Evolutionary conservation across 2,329 filamentous ascomycete species (phyloP).

Genomic region (Bipolaris sorokiniana): DNA sequence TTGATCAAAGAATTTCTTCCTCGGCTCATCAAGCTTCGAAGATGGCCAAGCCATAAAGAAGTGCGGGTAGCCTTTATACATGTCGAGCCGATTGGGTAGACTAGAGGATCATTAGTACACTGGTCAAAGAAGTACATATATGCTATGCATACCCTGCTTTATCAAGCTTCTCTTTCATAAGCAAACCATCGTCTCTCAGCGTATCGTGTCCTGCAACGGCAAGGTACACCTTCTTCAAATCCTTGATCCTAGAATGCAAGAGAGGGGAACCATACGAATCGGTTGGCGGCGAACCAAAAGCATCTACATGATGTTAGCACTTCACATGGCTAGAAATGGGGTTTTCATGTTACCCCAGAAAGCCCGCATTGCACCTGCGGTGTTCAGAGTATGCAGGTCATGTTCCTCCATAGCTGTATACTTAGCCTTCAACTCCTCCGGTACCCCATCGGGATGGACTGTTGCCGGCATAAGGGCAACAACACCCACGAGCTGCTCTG

Average conservation of each 20-base stretch:
- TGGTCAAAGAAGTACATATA: accelerated
- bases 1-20: slow-evolving; percentile 31
- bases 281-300: slow-evolving; percentile 40
- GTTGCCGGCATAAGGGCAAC: slow-evolving; percentile 48
- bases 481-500: slow-evolving; percentile 47
- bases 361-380: slow-evolving; percentile 40
- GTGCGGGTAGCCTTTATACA: slow-evolving; percentile 48
- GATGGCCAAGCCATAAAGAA: slow-evolving; percentile 48
- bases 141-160: slow-evolving; percentile 28
- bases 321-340: too few species aligned
- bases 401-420: slow-evolving; percentile 49
- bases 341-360: slow-evolving; percentile 35
- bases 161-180: slow-evolving; percentile 41
- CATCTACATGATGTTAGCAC: not conserved
- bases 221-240: slow-evolving; percentile 44
- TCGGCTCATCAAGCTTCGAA: slow-evolving; percentile 32
- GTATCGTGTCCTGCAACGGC: slow-evolving; percentile 43
- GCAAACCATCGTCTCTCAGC: slow-evolving; percentile 43
- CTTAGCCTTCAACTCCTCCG: slow-evolving; percentile 40
- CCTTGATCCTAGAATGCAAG: slow-evolving; percentile 36
- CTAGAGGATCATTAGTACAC: slow-evolving; percentile 27
- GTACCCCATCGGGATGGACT: slow-evolving; percentile 47
- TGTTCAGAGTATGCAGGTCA: slow-evolving; percentile 47
- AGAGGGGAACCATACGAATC: slow-evolving; percentile 44
- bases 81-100: slow-evolving; percentile 38